A percentile compares a stretch with the other conserved stretches of the same genome.
Conservation (phyloP, 2,329 filamentous ascomycete genomes). For the Penicillium sp. region DNA sequence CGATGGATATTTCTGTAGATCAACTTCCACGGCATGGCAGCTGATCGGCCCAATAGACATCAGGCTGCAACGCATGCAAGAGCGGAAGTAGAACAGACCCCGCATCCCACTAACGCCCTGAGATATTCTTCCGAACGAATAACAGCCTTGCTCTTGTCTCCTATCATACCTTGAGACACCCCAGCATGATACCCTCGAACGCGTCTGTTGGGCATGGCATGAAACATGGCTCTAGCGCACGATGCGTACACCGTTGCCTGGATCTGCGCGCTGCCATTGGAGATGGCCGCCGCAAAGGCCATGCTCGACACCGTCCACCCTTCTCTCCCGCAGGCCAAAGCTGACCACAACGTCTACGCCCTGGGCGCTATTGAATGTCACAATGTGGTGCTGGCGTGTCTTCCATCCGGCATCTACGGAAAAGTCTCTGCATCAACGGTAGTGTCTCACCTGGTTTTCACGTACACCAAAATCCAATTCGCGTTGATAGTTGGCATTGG, state of each 20-base stretch:
- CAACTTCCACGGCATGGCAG: too few relatives aligned
- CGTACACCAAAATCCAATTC: slow-evolving; percentile 24
- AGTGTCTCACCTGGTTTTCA: background rate
- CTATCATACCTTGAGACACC: too few relatives aligned
- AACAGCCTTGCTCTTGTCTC: too few relatives aligned
- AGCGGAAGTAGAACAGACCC: too few relatives aligned
- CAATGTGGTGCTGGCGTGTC: slow-evolving; percentile 22
- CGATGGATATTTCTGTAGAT: too few relatives aligned
- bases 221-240: background rate
- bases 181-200: too few relatives aligned
- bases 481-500: slow-evolving; percentile 43
- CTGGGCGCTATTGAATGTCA: slow-evolving; percentile 19
- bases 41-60: too few relatives aligned
- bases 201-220: too few relatives aligned
- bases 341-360: slow-evolving; percentile 22
- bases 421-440: background rate
- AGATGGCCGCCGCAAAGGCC: slow-evolving; percentile 2
- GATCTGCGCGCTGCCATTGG: background rate
- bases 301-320: slow-evolving; percentile 13
- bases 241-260: background rate
- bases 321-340: background rate
- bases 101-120: too few relatives aligned
- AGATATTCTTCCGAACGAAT: too few relatives aligned
- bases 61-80: too few relatives aligned
- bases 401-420: slow-evolving; percentile 21